Evolutionary conservation across 2,329 filamentous ascomycete genomes (phyloP), one percentile per base, ranked within the genome.

Genomic region (Cylindrodendrum hubeiense): DNA sequence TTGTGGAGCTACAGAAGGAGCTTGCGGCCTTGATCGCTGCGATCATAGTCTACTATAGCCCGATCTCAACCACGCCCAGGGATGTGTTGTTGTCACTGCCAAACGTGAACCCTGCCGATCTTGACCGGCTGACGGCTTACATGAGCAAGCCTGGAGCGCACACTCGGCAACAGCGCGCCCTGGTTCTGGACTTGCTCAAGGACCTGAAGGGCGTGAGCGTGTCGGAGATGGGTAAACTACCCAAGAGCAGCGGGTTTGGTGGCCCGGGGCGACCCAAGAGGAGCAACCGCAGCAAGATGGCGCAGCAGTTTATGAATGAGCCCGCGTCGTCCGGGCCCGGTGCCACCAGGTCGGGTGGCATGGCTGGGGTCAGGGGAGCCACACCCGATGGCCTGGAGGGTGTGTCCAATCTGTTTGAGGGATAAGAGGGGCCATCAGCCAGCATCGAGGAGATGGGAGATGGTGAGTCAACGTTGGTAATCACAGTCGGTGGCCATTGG

Each of bases 1-100:
- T 98, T 79, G 95, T 98, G 34, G 96, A 99, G 71, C 89, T 97
- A 67, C 96, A 99, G 75, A 95, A 95, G 77, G 95, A 99, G 55
- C 86, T 99, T 22, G 95, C 94, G 1, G 88, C 90, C 22, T 85
- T 98, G 39, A 97, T 99, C 67, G 95, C 95, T 0, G 88, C 91
- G 4, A 96, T 98, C 66, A 85, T 97, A 72, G 87, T 91, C 9
- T 87, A 92, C 66, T 97, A 97, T 77, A 88, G 89, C 13, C 83
- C 88, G 0, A 79, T 88, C 33, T 95, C 91, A 8, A 75, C 84
- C 7, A 96, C 92, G 1, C 93, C 95, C 0, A 86, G 90, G 21
- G 83, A 90, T 5, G 87, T 98, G 41, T 85, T 99, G n/a, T 82
- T 94, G 5, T 92, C 88, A 21, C 82, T 99, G 24, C 95, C 95